These are phyloP conservation scores for Gomphus bonarii DNA, from an alignment of 1,284 basidiomycete species.

Conservation along the genomic window DNA sequence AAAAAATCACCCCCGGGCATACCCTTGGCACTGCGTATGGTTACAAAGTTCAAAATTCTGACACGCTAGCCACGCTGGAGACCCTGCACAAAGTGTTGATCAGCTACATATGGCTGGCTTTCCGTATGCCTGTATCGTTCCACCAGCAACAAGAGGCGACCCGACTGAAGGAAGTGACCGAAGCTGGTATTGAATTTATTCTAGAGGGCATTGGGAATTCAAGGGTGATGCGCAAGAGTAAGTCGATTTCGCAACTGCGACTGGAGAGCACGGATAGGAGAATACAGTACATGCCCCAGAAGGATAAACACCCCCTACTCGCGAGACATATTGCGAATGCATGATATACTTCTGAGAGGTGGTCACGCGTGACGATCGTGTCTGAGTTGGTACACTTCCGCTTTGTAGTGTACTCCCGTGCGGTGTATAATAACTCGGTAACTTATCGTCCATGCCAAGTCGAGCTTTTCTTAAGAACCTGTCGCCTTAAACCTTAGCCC, in stretches of 20 bases:
- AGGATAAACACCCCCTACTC: not conserved
- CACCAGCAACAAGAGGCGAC: constrained; percentile 42
- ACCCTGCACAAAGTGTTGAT: constrained; percentile 74
- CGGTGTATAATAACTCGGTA: not conserved
- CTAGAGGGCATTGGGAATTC: constrained; percentile 28
- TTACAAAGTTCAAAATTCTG: constrained; percentile 11
- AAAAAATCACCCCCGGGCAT: too few relatives aligned
- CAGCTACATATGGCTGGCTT: constrained; percentile 82
- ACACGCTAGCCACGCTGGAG: constrained; percentile 51
- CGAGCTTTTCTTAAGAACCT: not conserved
- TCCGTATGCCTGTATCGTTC: constrained; percentile 71
- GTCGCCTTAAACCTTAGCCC: not conserved
- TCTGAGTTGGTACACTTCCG: too few relatives aligned
- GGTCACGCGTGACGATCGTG: constrained; percentile 1
- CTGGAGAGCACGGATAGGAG: not conserved
- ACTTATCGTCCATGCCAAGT: not conserved
- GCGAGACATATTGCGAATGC: not conserved
- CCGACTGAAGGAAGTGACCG: constrained; percentile 53
- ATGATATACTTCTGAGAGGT: not conserved
- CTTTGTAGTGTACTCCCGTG: not conserved
- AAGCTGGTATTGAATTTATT: constrained; percentile 60
- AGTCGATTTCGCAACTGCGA: not conserved
- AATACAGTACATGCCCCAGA: not conserved
- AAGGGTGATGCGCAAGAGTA: not conserved
- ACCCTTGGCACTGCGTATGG: not conserved